Base-by-base conservation (phyloP, 352 stramenopile species). In the Saprolegnia diclina region DNA sequence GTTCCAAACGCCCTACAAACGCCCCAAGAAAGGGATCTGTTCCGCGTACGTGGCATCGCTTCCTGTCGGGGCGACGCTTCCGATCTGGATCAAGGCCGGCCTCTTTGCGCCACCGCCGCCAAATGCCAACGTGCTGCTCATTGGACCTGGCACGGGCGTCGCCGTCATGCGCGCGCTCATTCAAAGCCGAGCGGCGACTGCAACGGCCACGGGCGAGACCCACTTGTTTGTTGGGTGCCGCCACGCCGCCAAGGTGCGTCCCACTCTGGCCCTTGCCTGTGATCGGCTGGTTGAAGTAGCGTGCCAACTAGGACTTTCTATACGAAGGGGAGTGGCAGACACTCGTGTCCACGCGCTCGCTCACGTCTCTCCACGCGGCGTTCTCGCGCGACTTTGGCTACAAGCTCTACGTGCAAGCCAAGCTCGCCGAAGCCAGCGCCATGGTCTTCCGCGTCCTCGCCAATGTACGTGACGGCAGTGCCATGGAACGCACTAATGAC, bases 341-440 rank as follows among this genome's bases (percentile, higher is more conserved):
- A 7, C 74, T 95, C 18, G 75, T 80, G 19, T 24, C 59, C 3
- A 76, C 77, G 0, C 79, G 85, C 5, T 74, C 82, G 35, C 72
- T 98, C 42, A 88, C 77, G 1, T 72, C 76, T 19, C 75, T 98
- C 3, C 76, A 92, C 67, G 94, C 88, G 0, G 92, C 92, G 0
- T 98, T 97, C 68, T 98, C 91, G 11, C 87, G 92, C 29, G 88
- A 97, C 44, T 83, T 94, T 73, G 73, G 77, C 32, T 73, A 90
- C 64, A 97, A 97, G 74, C 82, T 97, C 7, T 98, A 98, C 74
- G 92, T 98, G 26, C 89, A 96, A 77, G 91, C 85, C 18, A 80
- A 80, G 13, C 79, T 98, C 21, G 79, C 76, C 9, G 88, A 97
- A 71, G 77, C 91, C 65, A 92, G 92, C 68, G 74, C 89, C 24